Base-by-base conservation (phyloP, 2,329 filamentous ascomycete species). In the Xylogone sp. region DNA sequence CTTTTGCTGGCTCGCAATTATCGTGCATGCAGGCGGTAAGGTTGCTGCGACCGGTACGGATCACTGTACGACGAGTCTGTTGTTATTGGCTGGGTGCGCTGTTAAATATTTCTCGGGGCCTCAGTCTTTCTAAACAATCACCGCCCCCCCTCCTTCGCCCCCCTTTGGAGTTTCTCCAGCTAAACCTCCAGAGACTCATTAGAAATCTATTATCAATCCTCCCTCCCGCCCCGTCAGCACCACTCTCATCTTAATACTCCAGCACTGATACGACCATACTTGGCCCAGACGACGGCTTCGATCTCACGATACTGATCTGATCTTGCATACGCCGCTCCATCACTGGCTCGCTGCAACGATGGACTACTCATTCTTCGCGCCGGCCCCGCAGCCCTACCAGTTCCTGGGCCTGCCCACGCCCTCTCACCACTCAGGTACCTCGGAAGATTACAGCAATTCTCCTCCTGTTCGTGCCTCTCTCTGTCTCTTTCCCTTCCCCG, bases 301-400 rank as follows among this genome's bases (percentile, higher is more conserved):
- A 27, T 27, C 24, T 27, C 5, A 27, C 24, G 24, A 27, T 27
- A 27, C 10, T 10, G 5, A 27, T 27, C 24, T 27, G n/a, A 49
- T 54, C 47, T 46, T n/a, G 42, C 18, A 43, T 43, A 58, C 31
- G 3, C 56, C 62, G 43, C 58, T 53, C 46, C 50, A 39, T 9
- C 34, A 16, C 45, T 39, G 34, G 34, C 5, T 29, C 46, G 42
- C 42, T 59, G n/a, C n/a, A 56, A 46, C 45, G 21, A 83, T 84
- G 79, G 78, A 83, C 59, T 83, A 81, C 65, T 71, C 73, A 49
- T 82, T 78, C 65, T 83, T 76, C 59, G 63, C 66, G 47, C 61
- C 71, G 18, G 66, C 70, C 29, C 61, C 70, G 43, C 68, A 71
- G 34, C 66, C 72, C 42, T 82, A 76, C 59, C 71, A 73, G 39